Conservation (phyloP, 2,329 filamentous ascomycete species). For the Colletotrichum cereale region DNA sequence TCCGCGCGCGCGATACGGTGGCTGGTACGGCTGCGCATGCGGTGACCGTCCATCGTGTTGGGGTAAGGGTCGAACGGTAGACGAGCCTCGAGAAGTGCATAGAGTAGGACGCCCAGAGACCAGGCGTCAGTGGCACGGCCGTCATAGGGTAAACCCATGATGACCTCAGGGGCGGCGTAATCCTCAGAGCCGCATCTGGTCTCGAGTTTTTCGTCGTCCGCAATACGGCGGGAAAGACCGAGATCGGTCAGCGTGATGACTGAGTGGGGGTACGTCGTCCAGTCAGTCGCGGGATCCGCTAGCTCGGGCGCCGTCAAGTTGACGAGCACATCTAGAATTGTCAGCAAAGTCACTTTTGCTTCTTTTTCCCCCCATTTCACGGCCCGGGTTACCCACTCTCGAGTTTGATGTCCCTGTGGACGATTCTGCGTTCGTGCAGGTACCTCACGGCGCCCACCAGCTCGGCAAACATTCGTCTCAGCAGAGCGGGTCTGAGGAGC, state of each 20-base stretch:
- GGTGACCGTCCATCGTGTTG: conserved; percentile 79
- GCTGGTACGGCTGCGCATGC: conserved; percentile 84
- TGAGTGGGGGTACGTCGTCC: conserved; percentile 81
- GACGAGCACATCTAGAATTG: conserved; percentile 82
- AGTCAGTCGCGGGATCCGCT: conserved; percentile 72
- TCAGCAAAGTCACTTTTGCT: conserved; percentile 25
- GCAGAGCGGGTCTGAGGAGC: conserved; percentile 74
- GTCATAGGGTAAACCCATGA: conserved; percentile 95
- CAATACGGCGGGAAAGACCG: conserved; percentile 87
- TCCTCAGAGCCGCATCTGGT: conserved; percentile 97
- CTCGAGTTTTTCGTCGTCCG: conserved; percentile 88
- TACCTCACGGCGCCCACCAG: conserved; percentile 88
- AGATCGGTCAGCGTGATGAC: conserved; percentile 92
- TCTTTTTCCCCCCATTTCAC: not conserved
- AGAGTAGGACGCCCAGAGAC: conserved; percentile 93
- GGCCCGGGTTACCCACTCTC: conserved; percentile 75
- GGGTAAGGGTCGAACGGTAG: conserved; percentile 93
- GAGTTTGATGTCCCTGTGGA: conserved; percentile 97
- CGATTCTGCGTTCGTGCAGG: conserved; percentile 86
- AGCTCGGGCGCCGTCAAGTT: conserved; percentile 81
- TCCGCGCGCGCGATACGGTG: conserved; percentile 97
- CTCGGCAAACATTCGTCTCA: conserved; percentile 91
- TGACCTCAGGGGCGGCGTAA: conserved; percentile 95
- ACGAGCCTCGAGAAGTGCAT: conserved; percentile 92
- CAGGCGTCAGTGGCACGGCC: conserved; percentile 93